Conservation (phyloP, 1,284 basidiomycete genomes). For the Heterobasidion occidentale region DNA sequence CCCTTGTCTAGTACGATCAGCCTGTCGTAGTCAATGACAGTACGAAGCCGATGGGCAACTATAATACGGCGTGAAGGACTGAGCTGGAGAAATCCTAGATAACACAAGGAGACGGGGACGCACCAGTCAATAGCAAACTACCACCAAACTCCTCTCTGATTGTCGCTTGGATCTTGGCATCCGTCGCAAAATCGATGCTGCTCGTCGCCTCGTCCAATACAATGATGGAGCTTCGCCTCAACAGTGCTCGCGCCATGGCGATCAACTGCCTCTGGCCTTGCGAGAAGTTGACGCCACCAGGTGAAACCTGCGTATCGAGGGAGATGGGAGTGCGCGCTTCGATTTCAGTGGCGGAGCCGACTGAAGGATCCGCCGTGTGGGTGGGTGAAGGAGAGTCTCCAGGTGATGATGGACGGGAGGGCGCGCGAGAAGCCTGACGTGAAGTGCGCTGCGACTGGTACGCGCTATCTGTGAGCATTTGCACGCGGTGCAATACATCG, state of each 20-base stretch:
- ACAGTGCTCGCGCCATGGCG: slow-evolving; percentile 71
- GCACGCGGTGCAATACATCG: slow-evolving; percentile 58
- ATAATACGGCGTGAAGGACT: not conserved
- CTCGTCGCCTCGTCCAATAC: slow-evolving; percentile 82
- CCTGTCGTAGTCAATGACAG: slow-evolving; percentile 74
- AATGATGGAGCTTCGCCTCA: slow-evolving; percentile 70
- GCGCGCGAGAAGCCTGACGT: slow-evolving; percentile 36
- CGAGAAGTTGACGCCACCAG: slow-evolving; percentile 79
- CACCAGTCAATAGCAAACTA: slow-evolving; percentile 53
- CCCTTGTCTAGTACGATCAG: slow-evolving; percentile 81
- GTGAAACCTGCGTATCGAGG: slow-evolving; percentile 61
- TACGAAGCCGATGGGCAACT: slow-evolving; percentile 53
- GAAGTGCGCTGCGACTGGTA: slow-evolving; percentile 40
- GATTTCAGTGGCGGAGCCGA: slow-evolving; percentile 14
- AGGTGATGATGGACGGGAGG: slow-evolving; percentile 20
- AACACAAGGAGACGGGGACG: slow-evolving; percentile 6
- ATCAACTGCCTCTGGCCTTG: slow-evolving; percentile 82
- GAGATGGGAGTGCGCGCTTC: slow-evolving; percentile 28
- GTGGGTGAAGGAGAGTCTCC: slow-evolving; percentile 3
- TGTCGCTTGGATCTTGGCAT: slow-evolving; percentile 72
- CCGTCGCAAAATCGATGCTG: slow-evolving; percentile 70
- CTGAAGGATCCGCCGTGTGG: not conserved
- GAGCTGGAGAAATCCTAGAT: not conserved
- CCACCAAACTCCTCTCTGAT: slow-evolving; percentile 74
- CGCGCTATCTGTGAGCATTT: slow-evolving; percentile 46